Evolutionary conservation across 2,329 filamentous ascomycete genomes (phyloP), one percentile per base, ranked within the genome.

Genomic region (Botrytis medusae): DNA sequence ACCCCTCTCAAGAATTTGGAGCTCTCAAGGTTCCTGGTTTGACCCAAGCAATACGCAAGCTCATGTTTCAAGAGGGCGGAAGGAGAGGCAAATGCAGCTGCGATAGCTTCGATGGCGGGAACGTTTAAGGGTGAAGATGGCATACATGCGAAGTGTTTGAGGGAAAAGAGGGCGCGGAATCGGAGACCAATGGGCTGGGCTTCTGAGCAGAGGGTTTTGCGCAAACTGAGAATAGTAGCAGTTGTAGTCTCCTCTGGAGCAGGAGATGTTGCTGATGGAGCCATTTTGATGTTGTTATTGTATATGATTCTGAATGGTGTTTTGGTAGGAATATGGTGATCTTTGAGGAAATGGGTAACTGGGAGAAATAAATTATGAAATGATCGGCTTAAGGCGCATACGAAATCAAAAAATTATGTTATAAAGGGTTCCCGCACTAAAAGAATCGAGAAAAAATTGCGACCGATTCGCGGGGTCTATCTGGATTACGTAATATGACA

Each of bases 41-140:
- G 96, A 12, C 96, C 96, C 3, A 99, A 88, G 81, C 96, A 99
- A 85, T 99, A 99, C 40, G 96, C 96, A 67, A 99, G 87, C 82
- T 99, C 96, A 83, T 99, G 96, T 85, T 98, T 98, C 64, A 98
- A 86, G 14, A 98, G 87, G 4, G 94, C 95, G 7, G 95, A 98
- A 0, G 93, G 91, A 4, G 95, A 97, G 0, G 86, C 80, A 78
- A 99, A 96, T 2, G 87, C 95, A 12, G 94, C 94, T 3, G 95
- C 94, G 78, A 99, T 99, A 60, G 96, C 95, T 73, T 91, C 87
- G 77, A 92, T 89, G 68, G 90, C 89, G 12, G 90, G 84, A 29
- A 85, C 83, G 1, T 88, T 88, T 76, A 89, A 84, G 60, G 85
- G 82, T 42, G 85, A 87, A 59, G 87, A 87, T 54, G 87, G 82